A percentile compares a stretch with the other conserved stretches of the same genome.
Conservation (phyloP, 192 early-diverging fungal genomes). For the Mortierella antarctica region DNA sequence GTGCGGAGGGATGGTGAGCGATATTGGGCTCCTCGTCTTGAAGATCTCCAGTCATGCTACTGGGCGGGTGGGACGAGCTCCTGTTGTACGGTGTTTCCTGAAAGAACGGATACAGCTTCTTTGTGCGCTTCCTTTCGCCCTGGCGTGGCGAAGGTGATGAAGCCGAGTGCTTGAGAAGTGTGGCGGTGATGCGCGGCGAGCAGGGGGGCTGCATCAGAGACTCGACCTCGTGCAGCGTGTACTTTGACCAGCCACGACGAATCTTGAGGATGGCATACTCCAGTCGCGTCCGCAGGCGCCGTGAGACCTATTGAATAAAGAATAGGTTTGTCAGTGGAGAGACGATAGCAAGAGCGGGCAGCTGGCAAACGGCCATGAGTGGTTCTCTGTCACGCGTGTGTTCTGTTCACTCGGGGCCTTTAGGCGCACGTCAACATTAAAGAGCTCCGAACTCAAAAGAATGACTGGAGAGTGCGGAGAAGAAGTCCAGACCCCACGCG, state of each 20-base stretch:
- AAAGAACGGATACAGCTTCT: neutral
- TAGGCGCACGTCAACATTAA: too few species aligned
- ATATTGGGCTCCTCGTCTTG: conserved; percentile 1
- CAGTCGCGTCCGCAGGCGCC: conserved; percentile 41
- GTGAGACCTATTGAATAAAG: conserved; percentile 28
- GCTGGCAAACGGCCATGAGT: neutral
- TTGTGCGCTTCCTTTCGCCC: conserved; percentile 6
- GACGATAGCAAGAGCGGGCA: neutral
- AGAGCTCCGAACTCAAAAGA: neutral
- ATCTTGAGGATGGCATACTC: conserved; percentile 52
- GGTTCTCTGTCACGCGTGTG: neutral
- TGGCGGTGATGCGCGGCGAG: conserved; percentile 29
- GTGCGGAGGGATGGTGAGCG: conserved; percentile 6
- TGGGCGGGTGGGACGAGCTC: conserved; percentile 19
- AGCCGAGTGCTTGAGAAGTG: conserved; percentile 13
- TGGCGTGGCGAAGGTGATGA: conserved; percentile 25
- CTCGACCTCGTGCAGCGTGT: conserved; percentile 51
- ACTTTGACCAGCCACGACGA: conserved; percentile 45
- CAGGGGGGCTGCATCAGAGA: conserved; percentile 35
- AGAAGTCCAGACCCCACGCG: too few species aligned
- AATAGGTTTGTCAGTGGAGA: conserved; percentile 1
- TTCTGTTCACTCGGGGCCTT: neutral
- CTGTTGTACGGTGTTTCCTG: neutral
- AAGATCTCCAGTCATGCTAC: neutral
- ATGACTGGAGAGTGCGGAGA: neutral